These are phyloP conservation scores for Leptographium procerum DNA, from an alignment of 2,329 filamentous ascomycete species.

Conservation along the genomic window DNA sequence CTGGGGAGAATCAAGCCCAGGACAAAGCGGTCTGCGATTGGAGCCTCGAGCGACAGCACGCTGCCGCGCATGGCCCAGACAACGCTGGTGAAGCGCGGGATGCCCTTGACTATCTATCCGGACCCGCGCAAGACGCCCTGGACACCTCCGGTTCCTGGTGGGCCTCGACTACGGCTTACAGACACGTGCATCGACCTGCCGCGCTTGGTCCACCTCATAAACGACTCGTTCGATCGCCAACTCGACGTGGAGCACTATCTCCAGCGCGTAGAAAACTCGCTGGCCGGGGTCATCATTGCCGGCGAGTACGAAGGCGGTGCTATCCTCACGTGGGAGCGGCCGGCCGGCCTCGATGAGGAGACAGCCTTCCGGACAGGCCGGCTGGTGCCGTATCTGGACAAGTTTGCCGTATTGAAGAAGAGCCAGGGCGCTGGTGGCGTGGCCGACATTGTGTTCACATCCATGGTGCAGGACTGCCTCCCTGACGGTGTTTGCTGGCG, in stretches of 20 bases:
- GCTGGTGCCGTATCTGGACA: conserved; percentile 88
- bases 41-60: background rate
- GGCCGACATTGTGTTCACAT: conserved; percentile 91
- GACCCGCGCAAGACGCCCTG: conserved; percentile 55
- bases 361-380: conserved; percentile 43
- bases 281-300: conserved; percentile 88
- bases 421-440: conserved; percentile 86
- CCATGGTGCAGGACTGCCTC: conserved; percentile 85
- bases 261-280: conserved; percentile 61
- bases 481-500: conserved; percentile 86
- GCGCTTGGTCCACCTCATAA: conserved; percentile 74
- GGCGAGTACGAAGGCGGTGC: conserved; percentile 95
- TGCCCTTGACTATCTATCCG: conserved; percentile 77
- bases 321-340: conserved; percentile 86
- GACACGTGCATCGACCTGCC: conserved; percentile 75
- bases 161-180: conserved; percentile 55
- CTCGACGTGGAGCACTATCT: conserved; percentile 79
- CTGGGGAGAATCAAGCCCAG: conserved; percentile 47
- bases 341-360: conserved; percentile 41
- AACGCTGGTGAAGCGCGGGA: conserved; percentile 82
- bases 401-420: conserved; percentile 84
- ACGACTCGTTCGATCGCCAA: conserved; percentile 82
- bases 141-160: conserved; percentile 50
- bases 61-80: conserved; percentile 25
- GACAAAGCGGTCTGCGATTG: background rate